Evolutionary conservation across 2,329 filamentous ascomycete genomes (phyloP), one percentile per base, ranked within the genome.

Genomic region (Pseudogymnoascus sp.): DNA sequence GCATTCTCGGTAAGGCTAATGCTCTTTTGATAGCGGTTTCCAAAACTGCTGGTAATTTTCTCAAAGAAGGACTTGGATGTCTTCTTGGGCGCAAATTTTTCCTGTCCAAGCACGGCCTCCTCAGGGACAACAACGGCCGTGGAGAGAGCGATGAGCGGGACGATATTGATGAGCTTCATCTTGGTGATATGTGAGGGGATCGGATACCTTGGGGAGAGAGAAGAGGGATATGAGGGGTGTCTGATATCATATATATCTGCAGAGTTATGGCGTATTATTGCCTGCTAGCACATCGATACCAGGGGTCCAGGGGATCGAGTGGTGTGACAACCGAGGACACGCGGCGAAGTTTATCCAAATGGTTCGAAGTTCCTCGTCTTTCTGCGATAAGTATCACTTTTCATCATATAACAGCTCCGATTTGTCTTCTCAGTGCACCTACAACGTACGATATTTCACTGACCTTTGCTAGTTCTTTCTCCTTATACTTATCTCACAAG

Each of bases 71-170:
- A 66, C 59, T 69, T 68, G n/a, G 69, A 64, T 19, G 66, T 56
- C 35, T 68, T 66, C 19, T 77, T 68, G 64, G 73, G 69, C 65
- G 78, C 74, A 60, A 78, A 69, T 43, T 73, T 67, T 53, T 81
- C 65, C 40, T 78, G 72, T 46, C 75, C 74, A 65, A 81, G 76
- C 19, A 82, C 73, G 62, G 79, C 70, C 66, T 81, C 76, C 59
- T 82, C 76, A 14, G 82, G 81, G 59, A 85, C 74, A 64, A 84
- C 80, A 61, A 84, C 78, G 26, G 82, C 82, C 61, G 80, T 74
- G 66, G 77, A 74, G 60, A 81, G 66, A 31, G 80, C 79, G 68
- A 79, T 78, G 60, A 84, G 73, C 63, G 81, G 78, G 65, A 84
- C 70, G 50, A 83, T 74, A 61, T 73, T 72, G 70, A 81, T 53